These are phyloP conservation scores for Dothiorella sarmentorum DNA, from an alignment of 2,329 filamentous ascomycete species.

Conservation along the genomic window DNA sequence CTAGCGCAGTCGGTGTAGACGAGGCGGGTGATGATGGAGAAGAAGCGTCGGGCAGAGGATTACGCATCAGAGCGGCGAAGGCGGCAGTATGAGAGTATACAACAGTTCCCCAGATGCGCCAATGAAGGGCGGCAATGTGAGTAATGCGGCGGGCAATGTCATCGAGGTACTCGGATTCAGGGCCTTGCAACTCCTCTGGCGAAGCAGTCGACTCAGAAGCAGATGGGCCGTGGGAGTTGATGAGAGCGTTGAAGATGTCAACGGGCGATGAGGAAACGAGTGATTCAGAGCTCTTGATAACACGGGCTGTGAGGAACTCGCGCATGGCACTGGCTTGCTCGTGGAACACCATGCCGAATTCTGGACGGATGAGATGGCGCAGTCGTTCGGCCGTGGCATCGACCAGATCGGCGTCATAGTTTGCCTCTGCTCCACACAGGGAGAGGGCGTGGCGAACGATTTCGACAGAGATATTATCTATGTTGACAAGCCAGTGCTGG, in stretches of 20 bases:
- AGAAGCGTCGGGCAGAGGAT: not conserved
- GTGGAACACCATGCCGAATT: conserved; percentile 24
- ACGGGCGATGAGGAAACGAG: conserved; percentile 38
- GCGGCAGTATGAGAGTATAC: conserved; percentile 54
- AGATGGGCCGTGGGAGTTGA: conserved; percentile 24
- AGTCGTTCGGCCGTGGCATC: conserved; percentile 33
- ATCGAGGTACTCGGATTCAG: conserved; percentile 42
- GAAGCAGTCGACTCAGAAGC: not conserved
- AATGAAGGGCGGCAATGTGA: conserved; percentile 82
- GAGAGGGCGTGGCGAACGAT: conserved; percentile 42
- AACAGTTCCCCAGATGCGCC: conserved; percentile 80
- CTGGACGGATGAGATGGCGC: conserved; percentile 33
- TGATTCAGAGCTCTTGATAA: conserved; percentile 28
- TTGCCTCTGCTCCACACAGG: conserved; percentile 28
- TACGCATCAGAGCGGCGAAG: conserved; percentile 13
- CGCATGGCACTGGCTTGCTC: conserved; percentile 33
- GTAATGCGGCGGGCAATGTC: conserved; percentile 75
- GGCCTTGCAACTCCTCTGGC: conserved; percentile 1
- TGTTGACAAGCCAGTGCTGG: conserved; percentile 39
- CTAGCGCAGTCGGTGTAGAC: not conserved
- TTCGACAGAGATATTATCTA: conserved; percentile 45
- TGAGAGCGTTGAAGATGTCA: conserved; percentile 44
- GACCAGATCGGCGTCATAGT: conserved; percentile 35
- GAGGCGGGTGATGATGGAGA: not conserved
- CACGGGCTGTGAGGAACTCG: conserved; percentile 26